A percentile compares a stretch with the other conserved stretches of the same genome.
Conservation (phyloP, 2,329 filamentous ascomycete genomes). For the Thermothelomyces thermophilus region DNA sequence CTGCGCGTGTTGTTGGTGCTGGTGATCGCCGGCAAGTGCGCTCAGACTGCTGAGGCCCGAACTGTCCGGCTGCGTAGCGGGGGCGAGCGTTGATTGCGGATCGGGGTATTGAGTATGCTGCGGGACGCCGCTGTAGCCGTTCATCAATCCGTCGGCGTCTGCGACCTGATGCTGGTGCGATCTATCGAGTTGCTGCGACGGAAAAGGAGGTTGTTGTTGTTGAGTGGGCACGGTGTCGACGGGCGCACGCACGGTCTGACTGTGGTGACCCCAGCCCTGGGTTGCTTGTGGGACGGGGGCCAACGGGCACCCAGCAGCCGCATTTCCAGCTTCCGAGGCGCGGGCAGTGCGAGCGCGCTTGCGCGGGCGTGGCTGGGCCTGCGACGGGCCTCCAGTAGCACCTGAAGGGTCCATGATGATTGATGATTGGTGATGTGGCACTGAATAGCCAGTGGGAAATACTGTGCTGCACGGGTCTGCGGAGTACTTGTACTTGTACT, state of each 20-base stretch:
- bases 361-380: conserved; percentile 22
- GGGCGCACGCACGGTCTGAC: conserved; percentile 23
- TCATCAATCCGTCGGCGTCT: conserved; percentile 26
- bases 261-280: conserved; percentile 22
- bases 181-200: conserved; percentile 26
- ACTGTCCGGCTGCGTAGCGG: conserved; percentile 22
- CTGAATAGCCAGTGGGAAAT: conserved; percentile 19
- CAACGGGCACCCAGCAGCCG: conserved; percentile 15
- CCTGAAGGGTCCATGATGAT: conserved; percentile 17
- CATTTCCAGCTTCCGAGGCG: conserved; percentile 22
- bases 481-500: no score
- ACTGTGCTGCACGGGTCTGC: conserved; percentile 15
- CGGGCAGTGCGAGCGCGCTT: conserved; percentile 23
- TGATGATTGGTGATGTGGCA: conserved; percentile 13
- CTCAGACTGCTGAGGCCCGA: conserved; percentile 24
- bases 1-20: conserved; percentile 20
- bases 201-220: conserved; percentile 20
- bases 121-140: conserved; percentile 23
- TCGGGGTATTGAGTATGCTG: conserved; percentile 26
- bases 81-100: conserved; percentile 20
- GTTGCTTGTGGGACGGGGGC: conserved; percentile 18
- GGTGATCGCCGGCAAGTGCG: conserved; percentile 22
- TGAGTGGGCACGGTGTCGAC: conserved; percentile 25
- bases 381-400: conserved; percentile 17
- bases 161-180: conserved; percentile 22